phyloP scores from a whole-genome alignment of 768 basidiomycete species.

The Epithele typhae region DNA sequence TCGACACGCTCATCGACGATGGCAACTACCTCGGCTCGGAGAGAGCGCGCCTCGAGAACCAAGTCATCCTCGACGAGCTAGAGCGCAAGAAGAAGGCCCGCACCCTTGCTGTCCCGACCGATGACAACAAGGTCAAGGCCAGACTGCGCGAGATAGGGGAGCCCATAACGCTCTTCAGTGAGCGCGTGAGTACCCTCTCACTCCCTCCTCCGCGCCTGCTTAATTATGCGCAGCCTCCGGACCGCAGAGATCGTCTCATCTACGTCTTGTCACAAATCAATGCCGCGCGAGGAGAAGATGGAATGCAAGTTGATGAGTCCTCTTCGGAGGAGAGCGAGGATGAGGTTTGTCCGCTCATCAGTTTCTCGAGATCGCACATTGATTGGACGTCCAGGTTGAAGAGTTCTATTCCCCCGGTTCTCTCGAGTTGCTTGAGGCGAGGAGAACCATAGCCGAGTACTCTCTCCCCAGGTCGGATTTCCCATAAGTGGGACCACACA shows the following conservation, averaged over 20 bases:
- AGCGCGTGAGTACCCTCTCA: conserved; percentile 69
- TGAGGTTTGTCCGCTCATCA: conserved; percentile 43
- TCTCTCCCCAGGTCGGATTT: conserved; percentile 92
- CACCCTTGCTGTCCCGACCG: conserved; percentile 92
- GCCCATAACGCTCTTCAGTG: conserved; percentile 96
- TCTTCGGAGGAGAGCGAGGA: conserved; percentile 72
- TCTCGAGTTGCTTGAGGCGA: conserved; percentile 78
- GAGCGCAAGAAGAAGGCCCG: conserved; percentile 96
- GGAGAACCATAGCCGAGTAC: conserved; percentile 85
- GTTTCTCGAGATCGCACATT: background rate
- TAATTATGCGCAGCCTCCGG: conserved; percentile 65
- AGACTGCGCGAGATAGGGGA: conserved; percentile 91
- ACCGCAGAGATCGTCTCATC: conserved; percentile 92
- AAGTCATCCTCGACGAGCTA: conserved; percentile 89
- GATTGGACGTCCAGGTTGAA: conserved; percentile 55
- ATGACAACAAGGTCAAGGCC: conserved; percentile 89
- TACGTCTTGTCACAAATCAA: conserved; percentile 94
- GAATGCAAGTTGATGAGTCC: conserved; percentile 67
- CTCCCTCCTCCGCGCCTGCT: conserved; percentile 2
- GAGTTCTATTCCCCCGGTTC: conserved; percentile 96
- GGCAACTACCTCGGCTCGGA: conserved; percentile 72
- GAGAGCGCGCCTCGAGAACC: conserved; percentile 74
- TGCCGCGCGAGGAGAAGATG: conserved; percentile 79
- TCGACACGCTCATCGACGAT: conserved; percentile 76
- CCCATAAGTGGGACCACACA: conserved; percentile 44